Conservation (phyloP, 495 filamentous ascomycete species). For the Neurospora terricola region DNA sequence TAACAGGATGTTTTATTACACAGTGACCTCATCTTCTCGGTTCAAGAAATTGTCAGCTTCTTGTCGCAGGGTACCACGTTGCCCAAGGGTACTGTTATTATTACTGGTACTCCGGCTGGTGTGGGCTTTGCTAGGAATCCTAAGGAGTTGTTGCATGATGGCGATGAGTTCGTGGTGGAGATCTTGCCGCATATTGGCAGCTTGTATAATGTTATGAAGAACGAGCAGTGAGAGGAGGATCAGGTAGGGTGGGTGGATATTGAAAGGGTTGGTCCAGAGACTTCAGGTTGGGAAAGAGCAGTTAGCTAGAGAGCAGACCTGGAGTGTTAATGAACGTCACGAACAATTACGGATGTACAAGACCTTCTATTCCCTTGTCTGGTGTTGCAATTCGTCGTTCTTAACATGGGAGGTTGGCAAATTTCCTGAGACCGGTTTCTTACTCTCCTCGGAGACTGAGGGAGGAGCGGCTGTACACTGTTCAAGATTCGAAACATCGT, state of each 20-base stretch:
- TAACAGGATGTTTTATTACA: too few relatives aligned
- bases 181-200: conserved; percentile 37
- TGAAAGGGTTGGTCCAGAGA: neutral
- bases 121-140: conserved; percentile 33
- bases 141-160: conserved; percentile 33
- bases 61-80: conserved; percentile 41
- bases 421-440: neutral
- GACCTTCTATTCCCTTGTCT: neutral
- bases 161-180: conserved; percentile 39
- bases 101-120: conserved; percentile 40
- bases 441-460: neutral
- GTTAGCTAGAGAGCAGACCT: neutral
- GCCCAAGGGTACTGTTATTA: conserved; percentile 33
- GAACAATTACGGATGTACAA: neutral
- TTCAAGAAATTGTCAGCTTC: conserved; percentile 36
- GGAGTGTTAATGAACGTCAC: neutral
- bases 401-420: neutral
- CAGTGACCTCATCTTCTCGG: conserved; percentile 39
- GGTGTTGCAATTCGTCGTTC: neutral
- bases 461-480: too few relatives aligned
- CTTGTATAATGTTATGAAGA: conserved; percentile 32
- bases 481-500: too few relatives aligned
- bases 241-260: neutral
- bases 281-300: neutral
- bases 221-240: conserved; percentile 22